Evolutionary conservation across 768 basidiomycete genomes (phyloP).

Genomic region (Suillus tomentosus): DNA sequence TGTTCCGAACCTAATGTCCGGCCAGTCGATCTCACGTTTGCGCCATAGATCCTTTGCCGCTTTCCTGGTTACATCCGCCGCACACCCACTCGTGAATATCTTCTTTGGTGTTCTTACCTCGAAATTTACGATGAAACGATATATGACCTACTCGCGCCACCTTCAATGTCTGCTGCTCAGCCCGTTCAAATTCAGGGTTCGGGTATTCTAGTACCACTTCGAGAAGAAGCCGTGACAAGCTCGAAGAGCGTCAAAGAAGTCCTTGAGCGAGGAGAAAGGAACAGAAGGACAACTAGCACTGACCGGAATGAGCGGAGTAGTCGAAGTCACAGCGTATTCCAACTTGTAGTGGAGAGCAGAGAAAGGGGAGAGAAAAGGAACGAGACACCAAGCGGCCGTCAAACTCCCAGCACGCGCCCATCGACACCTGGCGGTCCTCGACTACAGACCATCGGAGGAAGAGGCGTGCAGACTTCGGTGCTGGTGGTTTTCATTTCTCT

Average conservation of each 20-base stretch:
- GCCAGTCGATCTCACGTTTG: no score
- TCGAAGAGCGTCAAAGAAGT: slow-evolving; percentile 85
- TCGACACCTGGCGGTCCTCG: slow-evolving; percentile 61
- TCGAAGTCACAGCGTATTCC: slow-evolving; percentile 91
- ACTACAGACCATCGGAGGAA: slow-evolving; percentile 75
- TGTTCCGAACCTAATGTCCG: no score
- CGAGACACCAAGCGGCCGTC: slow-evolving; percentile 39
- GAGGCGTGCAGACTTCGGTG: slow-evolving; percentile 77
- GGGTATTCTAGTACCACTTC: slow-evolving; percentile 69
- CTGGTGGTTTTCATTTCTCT: slow-evolving; percentile 46
- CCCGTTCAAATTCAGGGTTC: slow-evolving; percentile 78
- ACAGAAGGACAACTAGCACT: slow-evolving; percentile 88
- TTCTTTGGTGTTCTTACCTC: slow-evolving; percentile 94
- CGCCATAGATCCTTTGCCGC: no score
- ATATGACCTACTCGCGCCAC: slow-evolving; percentile 82
- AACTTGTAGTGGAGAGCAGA: slow-evolving; percentile 88
- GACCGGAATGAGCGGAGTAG: slow-evolving; percentile 98
- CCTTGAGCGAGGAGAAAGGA: slow-evolving; percentile 81
- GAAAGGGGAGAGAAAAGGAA: slow-evolving; percentile 58
- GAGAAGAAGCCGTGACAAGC: slow-evolving; percentile 94
- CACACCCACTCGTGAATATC: slow-evolving; percentile 82
- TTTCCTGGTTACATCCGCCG: slow-evolving; percentile 61
- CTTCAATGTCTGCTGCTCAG: slow-evolving; percentile 49
- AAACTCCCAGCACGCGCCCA: slow-evolving; percentile 55
- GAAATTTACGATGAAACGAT: slow-evolving; percentile 97